Evolutionary conservation across 1,139 yeast species (phyloP).

Genomic region (Nematodospora anomalae): DNA sequence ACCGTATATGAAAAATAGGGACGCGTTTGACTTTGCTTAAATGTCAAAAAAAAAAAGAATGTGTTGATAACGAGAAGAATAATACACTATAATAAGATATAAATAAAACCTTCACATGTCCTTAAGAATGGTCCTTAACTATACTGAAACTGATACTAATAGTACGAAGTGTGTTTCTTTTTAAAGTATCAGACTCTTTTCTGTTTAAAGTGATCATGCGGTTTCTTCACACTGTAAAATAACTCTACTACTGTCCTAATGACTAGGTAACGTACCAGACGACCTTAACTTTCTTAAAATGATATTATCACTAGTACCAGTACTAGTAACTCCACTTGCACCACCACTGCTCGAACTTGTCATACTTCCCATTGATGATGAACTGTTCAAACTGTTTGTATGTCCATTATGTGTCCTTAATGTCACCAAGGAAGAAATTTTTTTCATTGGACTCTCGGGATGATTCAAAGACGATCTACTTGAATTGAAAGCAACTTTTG

Average conservation of each 20-base stretch:
- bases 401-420: conserved; percentile 6
- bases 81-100: neutral
- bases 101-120: neutral
- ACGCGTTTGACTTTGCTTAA: neutral
- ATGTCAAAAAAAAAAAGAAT: neutral
- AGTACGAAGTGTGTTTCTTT: conserved; percentile 16
- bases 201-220: conserved; percentile 10
- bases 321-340: neutral
- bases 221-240: too few species aligned
- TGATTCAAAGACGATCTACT: conserved; percentile 17
- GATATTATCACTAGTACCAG: conserved; percentile 3
- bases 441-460: conserved; percentile 7
- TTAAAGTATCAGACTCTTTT: conserved; percentile 8
- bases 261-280: conserved; percentile 15
- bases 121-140: conserved; percentile 14
- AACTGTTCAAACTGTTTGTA: conserved; percentile 9
- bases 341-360: conserved; percentile 10
- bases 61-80: neutral
- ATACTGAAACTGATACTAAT: conserved; percentile 34
- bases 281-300: conserved; percentile 12
- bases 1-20: neutral
- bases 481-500: conserved; percentile 30
- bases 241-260: too few species aligned
- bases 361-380: conserved; percentile 11
- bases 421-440: conserved; percentile 1